These are phyloP conservation scores for Priceomyces haplophilus DNA, from an alignment of 805 yeast species.

Conservation along the genomic window DNA sequence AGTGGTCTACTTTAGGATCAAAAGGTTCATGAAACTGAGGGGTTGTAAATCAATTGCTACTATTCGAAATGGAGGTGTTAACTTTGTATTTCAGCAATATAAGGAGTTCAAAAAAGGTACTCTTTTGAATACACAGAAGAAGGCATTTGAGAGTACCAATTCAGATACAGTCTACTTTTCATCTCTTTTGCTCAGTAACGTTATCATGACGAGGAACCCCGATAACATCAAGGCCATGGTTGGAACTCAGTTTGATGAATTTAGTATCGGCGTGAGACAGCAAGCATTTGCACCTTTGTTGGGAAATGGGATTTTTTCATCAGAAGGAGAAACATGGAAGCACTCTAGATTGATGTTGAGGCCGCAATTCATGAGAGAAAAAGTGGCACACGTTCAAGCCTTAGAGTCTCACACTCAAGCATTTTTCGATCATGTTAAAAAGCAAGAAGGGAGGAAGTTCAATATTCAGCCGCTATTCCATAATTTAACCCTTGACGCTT, in stretches of 20 bases:
- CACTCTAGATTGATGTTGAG: slow-evolving; percentile 21
- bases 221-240: slow-evolving; percentile 21
- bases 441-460: slow-evolving; percentile 12
- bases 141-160: not conserved
- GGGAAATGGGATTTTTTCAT: slow-evolving; percentile 22
- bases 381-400: slow-evolving; percentile 15
- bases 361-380: slow-evolving; percentile 21
- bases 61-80: not conserved
- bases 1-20: too few species aligned
- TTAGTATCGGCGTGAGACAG: slow-evolving; percentile 17
- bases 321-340: slow-evolving; percentile 21
- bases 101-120: not conserved
- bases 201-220: slow-evolving; percentile 15
- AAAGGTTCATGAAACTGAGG: not conserved
- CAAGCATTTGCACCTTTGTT: slow-evolving; percentile 14
- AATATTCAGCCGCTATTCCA: slow-evolving; percentile 19
- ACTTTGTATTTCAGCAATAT: not conserved
- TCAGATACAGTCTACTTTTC: slow-evolving; percentile 1
- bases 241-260: slow-evolving; percentile 21
- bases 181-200: not conserved
- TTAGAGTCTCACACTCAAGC: slow-evolving; percentile 15
- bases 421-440: slow-evolving; percentile 10
- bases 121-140: not conserved
- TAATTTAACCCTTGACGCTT: slow-evolving; percentile 22
- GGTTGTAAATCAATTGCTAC: not conserved